Evolutionary conservation across 169 alveolate genomes (phyloP).

Genomic region (Cryptosporidium tyzzeri): DNA sequence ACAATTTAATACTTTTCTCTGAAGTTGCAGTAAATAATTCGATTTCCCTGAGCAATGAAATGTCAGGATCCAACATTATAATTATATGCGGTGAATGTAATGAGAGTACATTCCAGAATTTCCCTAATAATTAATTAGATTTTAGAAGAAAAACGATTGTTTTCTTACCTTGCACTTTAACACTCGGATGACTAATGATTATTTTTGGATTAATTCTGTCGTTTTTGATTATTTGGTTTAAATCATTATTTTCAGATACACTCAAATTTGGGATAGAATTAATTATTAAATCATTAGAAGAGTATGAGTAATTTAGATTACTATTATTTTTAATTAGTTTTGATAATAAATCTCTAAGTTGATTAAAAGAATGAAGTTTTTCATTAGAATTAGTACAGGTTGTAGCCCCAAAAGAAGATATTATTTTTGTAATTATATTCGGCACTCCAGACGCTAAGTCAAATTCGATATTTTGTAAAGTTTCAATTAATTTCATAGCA

Average conservation of each 20-base stretch:
- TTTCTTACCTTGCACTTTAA: slow-evolving; percentile 42
- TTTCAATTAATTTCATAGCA: slow-evolving; percentile 11
- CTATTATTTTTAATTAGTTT: neutral
- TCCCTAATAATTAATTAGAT: slow-evolving; percentile 16
- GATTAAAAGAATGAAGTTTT: slow-evolving; percentile 18
- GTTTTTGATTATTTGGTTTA: slow-evolving; percentile 12
- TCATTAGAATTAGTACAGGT: neutral
- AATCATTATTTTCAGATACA: neutral
- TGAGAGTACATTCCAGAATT: slow-evolving; percentile 43
- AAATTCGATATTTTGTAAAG: slow-evolving; percentile 6
- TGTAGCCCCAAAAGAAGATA: slow-evolving; percentile 4
- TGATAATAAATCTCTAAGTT: slow-evolving; percentile 17
- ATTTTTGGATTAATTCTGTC: slow-evolving; percentile 46
- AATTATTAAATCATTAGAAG: slow-evolving; percentile 3
- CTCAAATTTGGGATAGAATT: neutral
- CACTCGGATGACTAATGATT: slow-evolving; percentile 9
- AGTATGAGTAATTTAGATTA: neutral
- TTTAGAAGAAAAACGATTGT: neutral
- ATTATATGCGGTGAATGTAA: slow-evolving; percentile 34
- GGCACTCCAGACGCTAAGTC: neutral
- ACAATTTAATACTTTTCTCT: neutral
- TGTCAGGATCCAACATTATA: slow-evolving; percentile 45
- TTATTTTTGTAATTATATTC: slow-evolving; percentile 11
- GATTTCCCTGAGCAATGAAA: slow-evolving; percentile 49
- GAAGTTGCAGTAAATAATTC: slow-evolving; percentile 44